Evolutionary conservation across 805 yeast species (phyloP).

Genomic region (Teunomyces pallodes): DNA sequence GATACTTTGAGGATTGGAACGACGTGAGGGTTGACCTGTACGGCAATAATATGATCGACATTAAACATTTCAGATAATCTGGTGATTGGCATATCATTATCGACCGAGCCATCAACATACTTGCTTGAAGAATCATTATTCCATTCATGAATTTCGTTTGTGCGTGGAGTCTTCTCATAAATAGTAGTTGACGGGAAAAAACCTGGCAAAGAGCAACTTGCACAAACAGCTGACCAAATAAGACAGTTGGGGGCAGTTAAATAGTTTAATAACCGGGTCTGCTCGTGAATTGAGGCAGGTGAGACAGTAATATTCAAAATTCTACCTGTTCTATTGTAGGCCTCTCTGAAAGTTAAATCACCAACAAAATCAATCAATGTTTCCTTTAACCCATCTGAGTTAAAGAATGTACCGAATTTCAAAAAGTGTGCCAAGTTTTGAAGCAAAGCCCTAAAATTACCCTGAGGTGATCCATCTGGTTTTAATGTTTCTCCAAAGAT

Average conservation of each 20-base stretch:
- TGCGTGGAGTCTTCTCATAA: slow-evolving; percentile 74
- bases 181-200: slow-evolving; percentile 83
- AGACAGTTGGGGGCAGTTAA: slow-evolving; percentile 79
- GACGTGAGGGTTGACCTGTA: slow-evolving; percentile 96
- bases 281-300: slow-evolving; percentile 86
- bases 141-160: slow-evolving; percentile 80
- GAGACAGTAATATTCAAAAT: slow-evolving; percentile 94
- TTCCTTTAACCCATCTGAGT: slow-evolving; percentile 62
- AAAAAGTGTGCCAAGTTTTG: slow-evolving; percentile 50
- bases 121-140: slow-evolving; percentile 65
- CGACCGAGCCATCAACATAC: slow-evolving; percentile 95
- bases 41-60: slow-evolving; percentile 95
- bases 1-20: slow-evolving; percentile 79
- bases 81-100: slow-evolving; percentile 87
- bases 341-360: slow-evolving; percentile 89
- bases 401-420: slow-evolving; percentile 89
- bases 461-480: slow-evolving; percentile 40
- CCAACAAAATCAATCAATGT: slow-evolving; percentile 83
- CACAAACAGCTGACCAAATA: slow-evolving; percentile 88
- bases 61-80: slow-evolving; percentile 94
- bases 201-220: slow-evolving; percentile 92
- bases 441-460: slow-evolving; percentile 46
- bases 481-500: slow-evolving; percentile 50
- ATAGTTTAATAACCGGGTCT: slow-evolving; percentile 77
- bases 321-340: slow-evolving; percentile 89